Conservation (phyloP, 495 filamentous ascomycete species). For the Tetracladium setigerum region DNA sequence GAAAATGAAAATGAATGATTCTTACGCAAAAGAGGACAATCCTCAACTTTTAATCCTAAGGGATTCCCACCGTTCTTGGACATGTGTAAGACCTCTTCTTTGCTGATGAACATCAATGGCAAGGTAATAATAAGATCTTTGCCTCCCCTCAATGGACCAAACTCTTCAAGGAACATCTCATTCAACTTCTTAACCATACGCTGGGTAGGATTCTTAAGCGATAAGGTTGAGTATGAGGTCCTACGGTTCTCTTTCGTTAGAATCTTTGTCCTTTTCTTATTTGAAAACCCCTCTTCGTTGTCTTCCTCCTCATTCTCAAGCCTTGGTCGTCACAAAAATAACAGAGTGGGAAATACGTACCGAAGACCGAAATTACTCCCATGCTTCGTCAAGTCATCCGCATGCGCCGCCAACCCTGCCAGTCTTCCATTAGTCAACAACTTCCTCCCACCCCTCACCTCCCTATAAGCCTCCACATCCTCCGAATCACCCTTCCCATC, state of each 20-base stretch:
- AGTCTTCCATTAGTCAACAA: too few species aligned
- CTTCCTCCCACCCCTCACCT: too few species aligned
- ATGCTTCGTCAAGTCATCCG: too few species aligned
- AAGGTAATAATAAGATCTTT: conserved; percentile 32
- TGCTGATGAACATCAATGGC: conserved; percentile 39
- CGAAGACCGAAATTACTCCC: too few species aligned
- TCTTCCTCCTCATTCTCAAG: conserved; percentile 17
- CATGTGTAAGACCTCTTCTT: conserved; percentile 32
- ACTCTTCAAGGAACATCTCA: conserved; percentile 26
- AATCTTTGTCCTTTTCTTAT: conserved; percentile 33
- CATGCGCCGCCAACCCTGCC: too few species aligned
- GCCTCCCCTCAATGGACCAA: conserved; percentile 26
- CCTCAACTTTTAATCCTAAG: conserved; percentile 32
- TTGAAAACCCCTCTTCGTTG: too few species aligned
- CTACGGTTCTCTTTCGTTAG: conserved; percentile 28
- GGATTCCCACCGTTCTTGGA: conserved; percentile 40
- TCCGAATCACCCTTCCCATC: too few species aligned
- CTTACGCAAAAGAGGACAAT: conserved; percentile 29
- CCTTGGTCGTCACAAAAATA: conserved; percentile 30
- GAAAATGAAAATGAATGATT: neutral
- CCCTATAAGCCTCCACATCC: too few species aligned
- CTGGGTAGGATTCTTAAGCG: conserved; percentile 27
- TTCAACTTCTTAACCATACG: conserved; percentile 24
- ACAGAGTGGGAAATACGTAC: conserved; percentile 25
- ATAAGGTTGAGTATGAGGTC: conserved; percentile 32